A percentile compares a stretch with the other conserved stretches of the same genome.
phyloP scores from a whole-genome alignment of 768 basidiomycete species.

The Xerocomellus chrysenteron region DNA sequence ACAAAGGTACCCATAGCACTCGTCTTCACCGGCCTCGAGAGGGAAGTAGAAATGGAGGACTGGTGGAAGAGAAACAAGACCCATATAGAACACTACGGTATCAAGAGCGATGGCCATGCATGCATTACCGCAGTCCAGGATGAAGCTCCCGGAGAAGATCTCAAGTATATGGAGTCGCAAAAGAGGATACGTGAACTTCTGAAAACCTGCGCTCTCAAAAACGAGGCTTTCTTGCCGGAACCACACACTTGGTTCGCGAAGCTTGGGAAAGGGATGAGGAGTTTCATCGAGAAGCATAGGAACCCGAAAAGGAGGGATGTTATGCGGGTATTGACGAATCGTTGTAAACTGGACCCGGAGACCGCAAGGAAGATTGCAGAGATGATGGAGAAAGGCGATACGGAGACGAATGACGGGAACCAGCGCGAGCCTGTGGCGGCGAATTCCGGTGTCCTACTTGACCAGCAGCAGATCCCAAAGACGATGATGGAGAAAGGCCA shows the following conservation, averaged over 20 bases:
- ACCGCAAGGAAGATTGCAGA: constrained; percentile 23
- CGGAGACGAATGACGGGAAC: background rate
- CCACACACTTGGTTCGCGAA: constrained; percentile 17
- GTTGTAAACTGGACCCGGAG: constrained; percentile 28
- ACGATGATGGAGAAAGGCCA: constrained; percentile 20
- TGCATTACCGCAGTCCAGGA: constrained; percentile 31
- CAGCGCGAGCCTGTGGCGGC: too few relatives aligned
- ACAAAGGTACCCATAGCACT: constrained; percentile 38
- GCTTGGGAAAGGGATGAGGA: constrained; percentile 9
- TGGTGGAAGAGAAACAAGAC: constrained; percentile 35
- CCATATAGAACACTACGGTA: constrained; percentile 22
- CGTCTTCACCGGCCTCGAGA: constrained; percentile 43
- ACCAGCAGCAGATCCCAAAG: too few relatives aligned
- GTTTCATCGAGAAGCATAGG: constrained; percentile 14
- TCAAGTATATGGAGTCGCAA: constrained; percentile 26
- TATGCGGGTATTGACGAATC: constrained; percentile 18
- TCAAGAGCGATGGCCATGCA: constrained; percentile 31
- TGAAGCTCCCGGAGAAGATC: constrained; percentile 17
- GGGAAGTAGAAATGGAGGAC: constrained; percentile 31
- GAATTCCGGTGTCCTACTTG: too few relatives aligned
- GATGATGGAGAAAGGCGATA: constrained; percentile 20
- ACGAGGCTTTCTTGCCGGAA: constrained; percentile 15
- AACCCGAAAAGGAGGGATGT: constrained; percentile 20
- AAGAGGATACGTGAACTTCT: constrained; percentile 20
- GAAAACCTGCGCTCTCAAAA: constrained; percentile 12